Conservation (phyloP, 2,329 filamentous ascomycete genomes). For the Stromatinia cepivora region DNA sequence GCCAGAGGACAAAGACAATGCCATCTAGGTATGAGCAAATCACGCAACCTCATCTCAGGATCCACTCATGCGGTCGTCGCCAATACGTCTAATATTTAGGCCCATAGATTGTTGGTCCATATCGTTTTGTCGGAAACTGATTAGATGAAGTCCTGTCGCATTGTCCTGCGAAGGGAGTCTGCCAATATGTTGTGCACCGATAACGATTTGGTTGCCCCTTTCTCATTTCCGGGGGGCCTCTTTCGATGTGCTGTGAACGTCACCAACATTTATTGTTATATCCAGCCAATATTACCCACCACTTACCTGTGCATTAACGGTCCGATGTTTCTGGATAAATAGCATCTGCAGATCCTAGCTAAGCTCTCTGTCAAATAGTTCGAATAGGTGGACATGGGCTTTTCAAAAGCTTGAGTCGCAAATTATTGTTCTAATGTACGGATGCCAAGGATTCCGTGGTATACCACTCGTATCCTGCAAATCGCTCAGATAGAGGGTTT, state of each 20-base stretch:
- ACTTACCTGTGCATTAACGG: slow-evolving; percentile 4
- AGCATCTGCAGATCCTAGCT: slow-evolving; percentile 1
- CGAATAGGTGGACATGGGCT: slow-evolving; percentile 2
- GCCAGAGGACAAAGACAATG: neutral
- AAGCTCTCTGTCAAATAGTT: slow-evolving; percentile 18
- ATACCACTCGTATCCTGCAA: neutral
- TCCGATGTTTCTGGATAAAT: neutral
- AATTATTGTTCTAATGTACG: neutral
- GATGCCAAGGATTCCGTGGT: neutral
- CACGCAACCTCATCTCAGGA: neutral
- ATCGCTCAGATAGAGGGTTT: neutral
- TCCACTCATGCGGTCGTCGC: neutral
- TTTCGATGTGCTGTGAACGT: neutral
- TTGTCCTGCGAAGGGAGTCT: neutral
- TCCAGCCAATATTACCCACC: neutral
- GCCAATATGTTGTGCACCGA: neutral
- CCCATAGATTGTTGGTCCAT: neutral
- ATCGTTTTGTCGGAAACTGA: neutral
- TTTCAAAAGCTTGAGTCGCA: slow-evolving; percentile 10
- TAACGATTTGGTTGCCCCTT: neutral
- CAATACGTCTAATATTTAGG: neutral
- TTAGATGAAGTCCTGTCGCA: neutral
- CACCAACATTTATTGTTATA: neutral
- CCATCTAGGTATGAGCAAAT: neutral
- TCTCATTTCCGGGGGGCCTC: neutral